A percentile compares a stretch with the other conserved stretches of the same genome.
phyloP scores from a whole-genome alignment of 2,329 filamentous ascomycete species.

The Ascochyta lentis region DNA sequence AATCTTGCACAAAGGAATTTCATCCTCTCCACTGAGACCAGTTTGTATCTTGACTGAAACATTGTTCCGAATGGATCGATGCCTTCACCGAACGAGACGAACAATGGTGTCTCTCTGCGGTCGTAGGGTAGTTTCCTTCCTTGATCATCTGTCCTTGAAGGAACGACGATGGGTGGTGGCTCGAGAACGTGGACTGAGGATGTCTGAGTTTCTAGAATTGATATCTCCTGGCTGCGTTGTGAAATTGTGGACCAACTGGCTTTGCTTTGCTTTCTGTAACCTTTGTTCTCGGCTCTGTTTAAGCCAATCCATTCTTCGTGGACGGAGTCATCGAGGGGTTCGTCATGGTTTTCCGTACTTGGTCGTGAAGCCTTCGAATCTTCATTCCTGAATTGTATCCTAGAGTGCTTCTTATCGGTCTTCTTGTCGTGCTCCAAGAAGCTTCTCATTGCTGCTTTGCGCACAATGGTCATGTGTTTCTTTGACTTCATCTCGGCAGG shows the following conservation, averaged over 20 bases:
- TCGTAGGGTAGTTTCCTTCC: conserved; percentile 31
- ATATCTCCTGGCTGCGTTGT: conserved; percentile 1
- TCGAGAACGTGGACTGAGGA: conserved; percentile 18
- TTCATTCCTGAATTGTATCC: conserved; percentile 24
- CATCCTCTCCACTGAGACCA: conserved; percentile 41
- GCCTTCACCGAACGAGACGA: conserved; percentile 39
- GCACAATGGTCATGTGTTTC: conserved; percentile 42
- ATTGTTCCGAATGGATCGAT: conserved; percentile 47
- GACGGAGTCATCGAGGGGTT: conserved; percentile 10
- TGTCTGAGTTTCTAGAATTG: conserved; percentile 10
- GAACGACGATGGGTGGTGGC: conserved; percentile 32
- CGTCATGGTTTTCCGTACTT: conserved; percentile 25
- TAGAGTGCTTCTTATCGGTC: conserved; percentile 5
- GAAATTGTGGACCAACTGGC: conserved; percentile 5
- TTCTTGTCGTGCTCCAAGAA: conserved; percentile 37
- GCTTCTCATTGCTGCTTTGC: conserved; percentile 46
- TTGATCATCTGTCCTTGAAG: conserved; percentile 15
- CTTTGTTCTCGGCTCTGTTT: neutral
- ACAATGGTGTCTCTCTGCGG: conserved; percentile 15
- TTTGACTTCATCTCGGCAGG: conserved; percentile 43
- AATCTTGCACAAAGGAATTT: conserved; percentile 45
- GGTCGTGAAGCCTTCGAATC: conserved; percentile 24
- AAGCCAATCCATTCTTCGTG: neutral
- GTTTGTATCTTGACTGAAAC: conserved; percentile 37
- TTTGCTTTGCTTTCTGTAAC: conserved; percentile 6